These are phyloP conservation scores for Pseudogymnoascus sp. DNA, from an alignment of 2,329 filamentous ascomycete species.

Conservation along the genomic window DNA sequence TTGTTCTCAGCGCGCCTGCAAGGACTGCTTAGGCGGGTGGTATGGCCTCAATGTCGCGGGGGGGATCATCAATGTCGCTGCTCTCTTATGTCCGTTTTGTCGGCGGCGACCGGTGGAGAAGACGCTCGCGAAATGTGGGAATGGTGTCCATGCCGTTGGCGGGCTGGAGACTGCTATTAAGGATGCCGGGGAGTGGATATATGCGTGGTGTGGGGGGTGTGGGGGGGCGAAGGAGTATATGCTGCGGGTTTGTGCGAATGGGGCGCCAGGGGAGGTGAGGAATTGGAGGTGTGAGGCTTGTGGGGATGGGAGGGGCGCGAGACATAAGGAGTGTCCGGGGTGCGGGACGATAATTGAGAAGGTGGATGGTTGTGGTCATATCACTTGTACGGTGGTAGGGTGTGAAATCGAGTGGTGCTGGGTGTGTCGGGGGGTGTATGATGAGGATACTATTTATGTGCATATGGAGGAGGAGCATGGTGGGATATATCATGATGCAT, in stretches of 20 bases:
- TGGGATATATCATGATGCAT: constrained; percentile 16
- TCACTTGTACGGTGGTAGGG: constrained; percentile 28
- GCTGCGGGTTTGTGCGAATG: not conserved
- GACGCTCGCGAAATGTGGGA: not conserved
- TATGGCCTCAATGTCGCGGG: not conserved
- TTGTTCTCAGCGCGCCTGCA: not conserved
- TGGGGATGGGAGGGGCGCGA: not conserved
- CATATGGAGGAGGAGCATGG: constrained; percentile 33
- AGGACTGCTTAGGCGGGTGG: not conserved
- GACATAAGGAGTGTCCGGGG: not conserved
- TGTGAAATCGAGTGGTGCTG: constrained; percentile 37
- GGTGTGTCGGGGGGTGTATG: constrained; percentile 30
- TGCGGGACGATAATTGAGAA: not conserved
- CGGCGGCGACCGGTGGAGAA: not conserved
- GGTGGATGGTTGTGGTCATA: constrained; percentile 26
- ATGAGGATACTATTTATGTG: constrained; percentile 28
- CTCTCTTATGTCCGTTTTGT: not conserved
- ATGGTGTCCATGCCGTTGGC: not conserved
- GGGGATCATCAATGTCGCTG: not conserved
- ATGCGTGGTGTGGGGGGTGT: constrained; percentile 27
- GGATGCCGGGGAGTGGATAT: not conserved
- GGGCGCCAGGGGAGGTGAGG: not conserved
- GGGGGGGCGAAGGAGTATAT: not conserved
- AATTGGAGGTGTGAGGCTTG: not conserved
- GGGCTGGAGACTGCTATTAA: not conserved